phyloP scores from a whole-genome alignment of 2,329 filamentous ascomycete genomes.

The Emmonsiellopsis sp. region DNA sequence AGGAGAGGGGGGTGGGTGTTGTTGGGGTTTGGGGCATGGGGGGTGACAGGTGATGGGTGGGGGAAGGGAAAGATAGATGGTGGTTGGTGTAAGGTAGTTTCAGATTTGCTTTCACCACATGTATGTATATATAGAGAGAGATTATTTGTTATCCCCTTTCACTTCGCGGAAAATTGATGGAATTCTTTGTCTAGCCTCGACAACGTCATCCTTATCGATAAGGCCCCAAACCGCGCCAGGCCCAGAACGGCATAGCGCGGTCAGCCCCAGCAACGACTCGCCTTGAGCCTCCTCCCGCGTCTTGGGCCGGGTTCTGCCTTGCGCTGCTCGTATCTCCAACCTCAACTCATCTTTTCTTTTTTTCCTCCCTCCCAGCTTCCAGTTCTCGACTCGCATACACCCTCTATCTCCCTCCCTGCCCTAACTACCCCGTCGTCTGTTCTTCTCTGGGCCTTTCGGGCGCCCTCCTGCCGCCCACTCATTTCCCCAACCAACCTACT shows the following conservation, averaged over 20 bases:
- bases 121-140: background rate
- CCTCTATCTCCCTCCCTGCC: background rate
- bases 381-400: background rate
- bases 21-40: slow-evolving; percentile 55
- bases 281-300: background rate
- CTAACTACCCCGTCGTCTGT: too few relatives aligned
- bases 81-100: background rate
- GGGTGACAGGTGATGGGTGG: slow-evolving; percentile 45
- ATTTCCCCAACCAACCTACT: background rate
- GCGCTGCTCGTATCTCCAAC: background rate
- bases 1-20: slow-evolving; percentile 27
- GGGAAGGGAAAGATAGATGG: slow-evolving; percentile 34
- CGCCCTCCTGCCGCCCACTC: too few relatives aligned
- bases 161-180: background rate
- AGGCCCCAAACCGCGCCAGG: background rate
- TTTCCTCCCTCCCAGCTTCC: background rate
- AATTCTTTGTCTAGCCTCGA: background rate
- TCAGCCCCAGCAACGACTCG: background rate
- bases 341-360: background rate
- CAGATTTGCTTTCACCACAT: too few relatives aligned
- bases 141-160: background rate
- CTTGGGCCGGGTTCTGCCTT: background rate
- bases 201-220: slow-evolving; percentile 1
- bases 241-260: background rate
- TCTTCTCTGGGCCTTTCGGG: too few relatives aligned